Conservation (phyloP, 1,284 basidiomycete species). For the Bjerkandera adusta region DNA sequence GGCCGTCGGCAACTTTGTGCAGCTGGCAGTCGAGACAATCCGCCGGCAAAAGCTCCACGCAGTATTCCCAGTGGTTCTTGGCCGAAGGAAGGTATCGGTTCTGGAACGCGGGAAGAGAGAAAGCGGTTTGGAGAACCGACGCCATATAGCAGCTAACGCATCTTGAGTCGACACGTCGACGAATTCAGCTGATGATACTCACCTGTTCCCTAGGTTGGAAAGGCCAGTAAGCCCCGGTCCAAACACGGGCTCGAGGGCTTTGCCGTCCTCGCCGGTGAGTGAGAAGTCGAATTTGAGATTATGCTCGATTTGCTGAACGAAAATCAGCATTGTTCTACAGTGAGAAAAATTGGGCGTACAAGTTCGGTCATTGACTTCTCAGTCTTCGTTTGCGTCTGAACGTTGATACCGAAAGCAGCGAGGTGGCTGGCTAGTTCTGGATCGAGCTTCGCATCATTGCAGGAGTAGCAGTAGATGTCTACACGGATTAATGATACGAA, state of each 20-base stretch:
- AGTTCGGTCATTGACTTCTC: conserved; percentile 98
- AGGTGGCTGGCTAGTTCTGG: conserved; percentile 79
- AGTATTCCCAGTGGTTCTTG: conserved; percentile 60
- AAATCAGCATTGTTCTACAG: background rate
- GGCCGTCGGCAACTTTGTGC: conserved; percentile 89
- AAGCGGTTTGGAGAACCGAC: conserved; percentile 87
- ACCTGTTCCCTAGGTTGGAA: conserved; percentile 93
- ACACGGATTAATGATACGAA: background rate
- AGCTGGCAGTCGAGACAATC: conserved; percentile 94
- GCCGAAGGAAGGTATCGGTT: conserved; percentile 65
- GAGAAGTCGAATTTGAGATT: conserved; percentile 96
- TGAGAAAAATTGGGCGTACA: conserved; percentile 40
- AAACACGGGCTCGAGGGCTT: conserved; percentile 85
- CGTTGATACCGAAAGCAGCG: conserved; percentile 84
- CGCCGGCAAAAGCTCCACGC: conserved; percentile 71
- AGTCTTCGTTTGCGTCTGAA: conserved; percentile 84
- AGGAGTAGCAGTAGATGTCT: conserved; percentile 96
- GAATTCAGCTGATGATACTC: conserved; percentile 11
- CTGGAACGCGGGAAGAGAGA: conserved; percentile 80
- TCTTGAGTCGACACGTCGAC: background rate
- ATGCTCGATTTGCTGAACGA: conserved; percentile 89
- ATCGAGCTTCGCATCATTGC: conserved; percentile 87
- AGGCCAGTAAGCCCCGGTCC: conserved; percentile 90
- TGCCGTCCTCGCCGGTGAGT: conserved; percentile 88
- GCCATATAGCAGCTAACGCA: conserved; percentile 92